Percentiles rank a stretch among this genome's conserved stretches.
These are phyloP conservation scores for Sugiyamaella chiloensis DNA, from an alignment of 805 yeast genomes.

Conservation along the genomic window DNA sequence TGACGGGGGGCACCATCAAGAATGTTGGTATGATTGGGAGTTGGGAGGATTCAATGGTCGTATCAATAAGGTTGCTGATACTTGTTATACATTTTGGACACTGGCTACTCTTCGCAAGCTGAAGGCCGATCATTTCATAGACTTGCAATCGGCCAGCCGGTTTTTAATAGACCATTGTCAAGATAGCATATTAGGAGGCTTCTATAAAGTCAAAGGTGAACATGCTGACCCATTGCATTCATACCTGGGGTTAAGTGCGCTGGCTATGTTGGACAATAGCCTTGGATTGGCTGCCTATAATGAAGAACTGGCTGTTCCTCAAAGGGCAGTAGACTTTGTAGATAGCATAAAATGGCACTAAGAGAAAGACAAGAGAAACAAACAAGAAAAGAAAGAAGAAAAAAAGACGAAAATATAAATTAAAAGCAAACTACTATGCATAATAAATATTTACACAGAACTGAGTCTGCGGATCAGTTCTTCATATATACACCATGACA, in stretches of 20 bases:
- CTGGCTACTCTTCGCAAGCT: slow-evolving; percentile 55
- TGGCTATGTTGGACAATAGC: slow-evolving; percentile 34
- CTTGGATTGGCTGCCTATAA: slow-evolving; percentile 28
- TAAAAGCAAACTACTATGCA: slow-evolving; percentile 7
- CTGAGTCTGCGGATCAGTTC: slow-evolving; percentile 52
- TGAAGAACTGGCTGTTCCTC: slow-evolving; percentile 32
- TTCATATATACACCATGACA: slow-evolving; percentile 96
- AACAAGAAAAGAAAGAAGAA: no score
- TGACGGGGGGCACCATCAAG: neutral
- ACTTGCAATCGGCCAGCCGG: slow-evolving; percentile 35
- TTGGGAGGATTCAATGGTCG: slow-evolving; percentile 84
- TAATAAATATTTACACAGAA: neutral
- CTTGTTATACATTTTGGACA: slow-evolving; percentile 88
- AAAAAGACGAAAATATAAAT: neutral
- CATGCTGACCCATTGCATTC: slow-evolving; percentile 64
- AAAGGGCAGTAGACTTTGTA: slow-evolving; percentile 18
- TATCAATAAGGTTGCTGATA: slow-evolving; percentile 77
- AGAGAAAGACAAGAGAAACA: neutral
- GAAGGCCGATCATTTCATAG: slow-evolving; percentile 33
- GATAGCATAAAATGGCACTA: slow-evolving; percentile 12
- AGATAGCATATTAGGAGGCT: slow-evolving; percentile 68
- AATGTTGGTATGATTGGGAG: slow-evolving; percentile 14
- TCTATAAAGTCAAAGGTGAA: slow-evolving; percentile 56
- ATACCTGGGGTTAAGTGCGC: slow-evolving; percentile 50
- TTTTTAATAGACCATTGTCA: slow-evolving; percentile 59